Percentiles rank a stretch among this genome's conserved stretches.
Conservation (phyloP, 2,329 filamentous ascomycete species). For the Fusarium sp. region DNA sequence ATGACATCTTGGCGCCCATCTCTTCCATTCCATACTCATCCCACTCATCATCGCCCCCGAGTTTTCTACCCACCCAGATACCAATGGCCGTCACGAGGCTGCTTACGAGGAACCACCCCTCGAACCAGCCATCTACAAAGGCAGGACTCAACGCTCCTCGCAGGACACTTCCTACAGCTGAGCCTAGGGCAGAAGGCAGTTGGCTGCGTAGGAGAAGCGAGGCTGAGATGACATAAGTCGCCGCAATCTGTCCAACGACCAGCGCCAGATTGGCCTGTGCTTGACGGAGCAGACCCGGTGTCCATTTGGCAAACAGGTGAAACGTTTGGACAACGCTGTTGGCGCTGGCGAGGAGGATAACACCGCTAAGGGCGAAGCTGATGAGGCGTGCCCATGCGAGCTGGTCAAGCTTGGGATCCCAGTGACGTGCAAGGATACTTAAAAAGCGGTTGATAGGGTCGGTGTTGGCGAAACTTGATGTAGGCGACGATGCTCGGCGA, state of each 20-base stretch:
- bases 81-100: slow-evolving; percentile 76
- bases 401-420: slow-evolving; percentile 86
- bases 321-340: slow-evolving; percentile 89
- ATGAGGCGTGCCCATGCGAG: slow-evolving; percentile 87
- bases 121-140: slow-evolving; percentile 82
- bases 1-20: slow-evolving; percentile 76
- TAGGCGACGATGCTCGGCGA: slow-evolving; percentile 63
- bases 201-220: slow-evolving; percentile 83
- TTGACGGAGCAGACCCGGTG: slow-evolving; percentile 77
- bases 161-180: slow-evolving; percentile 81
- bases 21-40: slow-evolving; percentile 75
- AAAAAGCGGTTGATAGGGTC: slow-evolving; percentile 89
- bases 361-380: slow-evolving; percentile 83
- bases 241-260: slow-evolving; percentile 82
- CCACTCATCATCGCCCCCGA: slow-evolving; percentile 70
- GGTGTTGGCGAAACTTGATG: slow-evolving; percentile 72
- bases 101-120: slow-evolving; percentile 84
- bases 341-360: slow-evolving; percentile 85
- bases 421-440: slow-evolving; percentile 83
- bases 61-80: slow-evolving; percentile 77
- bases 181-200: slow-evolving; percentile 81
- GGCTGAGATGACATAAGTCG: slow-evolving; percentile 87
- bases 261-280: slow-evolving; percentile 84
- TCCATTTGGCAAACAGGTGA: slow-evolving; percentile 81
- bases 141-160: slow-evolving; percentile 76